Base-by-base conservation (phyloP, 306 rosid species). In the Quercus glauca region DNA sequence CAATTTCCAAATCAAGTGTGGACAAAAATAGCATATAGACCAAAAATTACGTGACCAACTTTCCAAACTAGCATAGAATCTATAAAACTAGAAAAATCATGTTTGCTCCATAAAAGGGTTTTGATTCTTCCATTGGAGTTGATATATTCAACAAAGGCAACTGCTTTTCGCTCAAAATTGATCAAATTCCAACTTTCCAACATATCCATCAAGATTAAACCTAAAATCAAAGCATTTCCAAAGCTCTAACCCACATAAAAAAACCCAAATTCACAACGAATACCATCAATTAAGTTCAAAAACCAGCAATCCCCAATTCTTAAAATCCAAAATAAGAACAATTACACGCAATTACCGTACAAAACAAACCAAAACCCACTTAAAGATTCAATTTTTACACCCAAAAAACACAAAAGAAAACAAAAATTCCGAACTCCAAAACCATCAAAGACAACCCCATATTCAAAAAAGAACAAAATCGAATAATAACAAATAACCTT, bases 401-500 rank as follows among this genome's bases (percentile, higher is more conserved):
- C 29, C 69, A 63, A 7, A 49, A 49, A 49, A 49, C 53, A 49
- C 13, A 49, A 49, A 49, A 49, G 53, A 10, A 49, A 5, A 14
- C 51, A 5, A 31, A 55, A 65, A 33, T 18, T 9, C 5, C 14
- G 13, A 64, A 31, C 60, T 73, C 80, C 35, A 7, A 79, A 73
- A 69, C 11, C 15, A 76, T 41, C 5, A 17, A 25, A 73, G 19
- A 37, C 65, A 53, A 77, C 33, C 26, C 20, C 41, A 31, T 67
- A 51, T 5, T 3, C 55, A 18, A 11, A 37, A 77, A 23, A 2
- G 12, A 77, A 14, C 55, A 71, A 83, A 79, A 73, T 53, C 31
- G 52, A 76, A 78, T 37, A 37, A 37, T 2, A 37, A 37, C 2
- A 35, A 37, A 37, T 77, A 95, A 49, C 99, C 99, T 90, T 89